phyloP scores from a whole-genome alignment of 139 green algal genomes.

The Picocystis salinarum region DNA sequence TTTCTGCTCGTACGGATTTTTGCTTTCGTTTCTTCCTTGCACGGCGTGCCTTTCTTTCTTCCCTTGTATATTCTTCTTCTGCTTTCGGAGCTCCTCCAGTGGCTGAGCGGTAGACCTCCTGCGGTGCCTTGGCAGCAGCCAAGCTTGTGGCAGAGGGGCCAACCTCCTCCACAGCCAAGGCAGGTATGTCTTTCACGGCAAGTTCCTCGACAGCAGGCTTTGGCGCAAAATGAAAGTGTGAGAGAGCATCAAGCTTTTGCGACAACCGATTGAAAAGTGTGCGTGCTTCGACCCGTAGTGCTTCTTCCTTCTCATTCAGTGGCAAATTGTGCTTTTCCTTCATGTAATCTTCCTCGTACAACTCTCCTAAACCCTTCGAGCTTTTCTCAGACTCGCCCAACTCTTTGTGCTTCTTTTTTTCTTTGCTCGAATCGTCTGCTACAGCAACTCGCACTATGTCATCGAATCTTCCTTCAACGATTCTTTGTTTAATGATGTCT shows the following conservation, averaged over 20 bases:
- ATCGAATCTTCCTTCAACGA: conserved; percentile 15
- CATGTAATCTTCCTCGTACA: conserved; percentile 24
- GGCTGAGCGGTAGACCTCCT: no score
- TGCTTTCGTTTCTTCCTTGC: not conserved
- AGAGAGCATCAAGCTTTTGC: conserved; percentile 70
- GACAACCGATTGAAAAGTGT: conserved; percentile 57
- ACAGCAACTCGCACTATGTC: conserved; percentile 9
- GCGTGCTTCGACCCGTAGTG: conserved; percentile 1
- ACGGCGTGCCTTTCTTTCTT: conserved; percentile 1
- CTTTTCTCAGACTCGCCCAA: conserved; percentile 23
- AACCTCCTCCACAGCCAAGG: conserved; percentile 2
- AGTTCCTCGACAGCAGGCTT: conserved; percentile 27
- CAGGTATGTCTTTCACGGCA: not conserved
- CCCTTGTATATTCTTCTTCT: conserved; percentile 3
- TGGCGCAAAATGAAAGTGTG: conserved; percentile 74
- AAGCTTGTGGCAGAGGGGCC: no score
- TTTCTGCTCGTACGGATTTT: not conserved
- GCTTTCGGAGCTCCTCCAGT: not conserved
- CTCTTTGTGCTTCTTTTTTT: conserved; percentile 3
- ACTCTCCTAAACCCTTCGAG: conserved; percentile 20
- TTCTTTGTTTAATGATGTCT: conserved; percentile 57
- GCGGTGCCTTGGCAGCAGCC: no score
- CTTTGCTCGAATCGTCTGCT: conserved; percentile 1
- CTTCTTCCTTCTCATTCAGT: conserved; percentile 13
- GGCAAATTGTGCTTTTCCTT: not conserved